Evolutionary conservation across 2,329 filamentous ascomycete species (phyloP).

Genomic region (Fusarium odoratissimum): DNA sequence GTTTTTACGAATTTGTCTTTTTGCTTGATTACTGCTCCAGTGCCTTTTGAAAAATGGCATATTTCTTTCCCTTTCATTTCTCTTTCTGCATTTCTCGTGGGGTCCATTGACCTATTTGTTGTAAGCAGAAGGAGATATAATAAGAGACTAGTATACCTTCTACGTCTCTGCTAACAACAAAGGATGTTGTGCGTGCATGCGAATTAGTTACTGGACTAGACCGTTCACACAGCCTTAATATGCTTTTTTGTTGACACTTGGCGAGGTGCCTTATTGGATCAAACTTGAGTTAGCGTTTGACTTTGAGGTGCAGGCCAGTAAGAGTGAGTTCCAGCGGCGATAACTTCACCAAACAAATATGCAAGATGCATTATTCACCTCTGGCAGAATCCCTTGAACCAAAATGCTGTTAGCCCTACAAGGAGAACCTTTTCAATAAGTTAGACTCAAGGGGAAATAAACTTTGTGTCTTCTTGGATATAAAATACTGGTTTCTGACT

Average conservation of each 20-base stretch:
- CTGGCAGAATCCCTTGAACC: rapidly evolving
- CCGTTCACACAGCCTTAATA: too few relatives aligned
- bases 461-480: rapidly evolving
- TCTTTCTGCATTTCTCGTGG: rapidly evolving
- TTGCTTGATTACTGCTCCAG: too few relatives aligned
- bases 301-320: rapidly evolving
- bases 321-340: rapidly evolving
- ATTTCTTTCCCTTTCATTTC: background rate
- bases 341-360: background rate
- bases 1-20: rapidly evolving
- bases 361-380: rapidly evolving
- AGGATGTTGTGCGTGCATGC: rapidly evolving
- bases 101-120: rapidly evolving
- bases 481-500: background rate
- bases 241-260: background rate
- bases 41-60: rapidly evolving
- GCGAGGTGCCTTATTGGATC: background rate
- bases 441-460: background rate
- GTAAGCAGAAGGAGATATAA: rapidly evolving
- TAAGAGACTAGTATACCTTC: rapidly evolving
- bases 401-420: rapidly evolving
- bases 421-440: too few relatives aligned
- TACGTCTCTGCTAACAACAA: background rate
- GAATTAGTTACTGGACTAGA: background rate
- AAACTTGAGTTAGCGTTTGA: background rate